phyloP scores from a whole-genome alignment of 495 filamentous ascomycete genomes.

The Letharia columbiana region DNA sequence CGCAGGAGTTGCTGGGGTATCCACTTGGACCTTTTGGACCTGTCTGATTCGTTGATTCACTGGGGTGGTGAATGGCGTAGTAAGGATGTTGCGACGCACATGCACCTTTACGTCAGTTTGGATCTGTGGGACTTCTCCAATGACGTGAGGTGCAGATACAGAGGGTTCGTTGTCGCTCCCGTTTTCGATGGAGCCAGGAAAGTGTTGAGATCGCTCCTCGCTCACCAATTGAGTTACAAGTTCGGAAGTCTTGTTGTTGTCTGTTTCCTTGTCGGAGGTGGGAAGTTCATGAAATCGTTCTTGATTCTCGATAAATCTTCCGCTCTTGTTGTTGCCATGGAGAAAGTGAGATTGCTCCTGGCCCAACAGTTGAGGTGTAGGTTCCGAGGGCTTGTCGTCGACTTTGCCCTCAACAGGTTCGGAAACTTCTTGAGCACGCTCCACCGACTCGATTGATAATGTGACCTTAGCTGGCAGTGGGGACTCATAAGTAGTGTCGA shows the following conservation, averaged over 20 bases:
- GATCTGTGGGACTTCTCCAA: neutral
- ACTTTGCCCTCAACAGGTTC: neutral
- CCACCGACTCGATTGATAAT: neutral
- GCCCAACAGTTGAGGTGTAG: neutral
- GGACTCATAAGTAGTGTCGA: neutral
- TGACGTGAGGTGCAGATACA: neutral
- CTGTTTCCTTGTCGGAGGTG: neutral
- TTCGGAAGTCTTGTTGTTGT: neutral
- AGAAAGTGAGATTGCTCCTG: neutral
- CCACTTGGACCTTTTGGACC: neutral
- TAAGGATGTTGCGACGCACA: neutral
- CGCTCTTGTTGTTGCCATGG: neutral
- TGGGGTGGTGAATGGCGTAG: neutral
- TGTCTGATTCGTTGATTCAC: neutral
- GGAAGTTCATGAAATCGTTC: neutral
- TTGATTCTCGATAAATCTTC: neutral
- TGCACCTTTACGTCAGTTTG: neutral
- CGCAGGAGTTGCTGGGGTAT: neutral
- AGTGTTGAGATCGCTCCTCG: neutral
- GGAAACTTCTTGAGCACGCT: neutral
- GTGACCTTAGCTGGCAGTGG: neutral
- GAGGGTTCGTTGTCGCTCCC: neutral
- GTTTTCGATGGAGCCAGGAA: too few relatives aligned
- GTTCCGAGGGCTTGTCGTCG: neutral
- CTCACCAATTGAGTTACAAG: too few relatives aligned